Evolutionary conservation across 2,329 filamentous ascomycete genomes (phyloP).

Genomic region (Didymella keratinophila): DNA sequence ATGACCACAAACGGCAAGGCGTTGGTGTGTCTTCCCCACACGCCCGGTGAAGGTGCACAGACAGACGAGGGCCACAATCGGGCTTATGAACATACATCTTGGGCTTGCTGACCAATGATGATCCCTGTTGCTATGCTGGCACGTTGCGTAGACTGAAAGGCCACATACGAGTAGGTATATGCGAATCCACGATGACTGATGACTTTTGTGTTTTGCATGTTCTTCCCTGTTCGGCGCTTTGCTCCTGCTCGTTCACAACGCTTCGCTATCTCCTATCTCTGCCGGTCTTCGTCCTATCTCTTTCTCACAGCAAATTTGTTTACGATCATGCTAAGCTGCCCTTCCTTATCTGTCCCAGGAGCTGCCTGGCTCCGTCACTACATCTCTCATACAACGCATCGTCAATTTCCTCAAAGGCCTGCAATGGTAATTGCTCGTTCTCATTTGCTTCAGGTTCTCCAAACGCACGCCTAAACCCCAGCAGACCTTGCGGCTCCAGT

Average conservation of each 20-base stretch:
- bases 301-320: not conserved
- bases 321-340: too few relatives aligned
- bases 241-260: not conserved
- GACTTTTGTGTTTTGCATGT: not conserved
- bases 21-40: not conserved
- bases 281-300: not conserved
- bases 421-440: not conserved
- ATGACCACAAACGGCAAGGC: not conserved
- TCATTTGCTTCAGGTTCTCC: too few relatives aligned
- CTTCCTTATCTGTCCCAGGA: not conserved
- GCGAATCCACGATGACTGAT: slow-evolving; percentile 13
- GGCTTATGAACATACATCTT: not conserved
- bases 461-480: too few relatives aligned
- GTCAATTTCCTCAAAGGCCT: too few relatives aligned
- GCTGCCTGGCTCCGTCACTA: not conserved
- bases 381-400: too few relatives aligned
- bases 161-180: not conserved
- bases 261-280: not conserved
- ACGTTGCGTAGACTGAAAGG: slow-evolving; percentile 3
- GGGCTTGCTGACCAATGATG: slow-evolving; percentile 1
- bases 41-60: not conserved
- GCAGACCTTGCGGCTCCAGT: too few relatives aligned
- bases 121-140: slow-evolving; percentile 7
- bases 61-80: not conserved
- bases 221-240: not conserved